Conservation (phyloP, 257 asterid genomes). For the Penstemon eatonii region DNA sequence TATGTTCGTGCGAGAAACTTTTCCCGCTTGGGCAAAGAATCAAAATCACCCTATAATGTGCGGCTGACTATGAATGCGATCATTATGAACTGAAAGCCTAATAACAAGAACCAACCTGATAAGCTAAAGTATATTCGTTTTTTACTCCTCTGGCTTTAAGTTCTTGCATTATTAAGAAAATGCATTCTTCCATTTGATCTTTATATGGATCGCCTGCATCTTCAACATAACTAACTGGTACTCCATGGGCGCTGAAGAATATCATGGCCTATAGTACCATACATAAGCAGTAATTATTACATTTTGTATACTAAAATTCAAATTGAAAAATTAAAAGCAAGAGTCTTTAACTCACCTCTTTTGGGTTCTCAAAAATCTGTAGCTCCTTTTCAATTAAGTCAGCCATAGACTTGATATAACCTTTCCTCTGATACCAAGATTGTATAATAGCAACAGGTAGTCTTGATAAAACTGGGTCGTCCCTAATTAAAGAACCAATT, state of each 20-base stretch:
- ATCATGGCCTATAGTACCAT: slow-evolving; percentile 58
- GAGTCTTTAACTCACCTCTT: slow-evolving; percentile 50
- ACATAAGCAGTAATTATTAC: slow-evolving; percentile 17
- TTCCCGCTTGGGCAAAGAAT: not conserved
- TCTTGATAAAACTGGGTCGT: slow-evolving; percentile 59
- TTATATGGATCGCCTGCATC: slow-evolving; percentile 89
- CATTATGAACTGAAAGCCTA: slow-evolving; percentile 9
- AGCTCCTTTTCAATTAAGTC: slow-evolving; percentile 82
- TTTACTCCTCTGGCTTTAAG: slow-evolving; percentile 69
- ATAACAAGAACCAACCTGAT: slow-evolving; percentile 59
- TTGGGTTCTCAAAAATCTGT: slow-evolving; percentile 52
- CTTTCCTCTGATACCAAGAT: slow-evolving; percentile 93
- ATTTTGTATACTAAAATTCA: not conserved
- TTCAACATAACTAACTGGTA: slow-evolving; percentile 91
- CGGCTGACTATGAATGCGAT: no score
- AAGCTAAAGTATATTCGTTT: slow-evolving; percentile 81
- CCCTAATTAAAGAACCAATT: slow-evolving; percentile 38
- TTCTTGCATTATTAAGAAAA: slow-evolving; percentile 86
- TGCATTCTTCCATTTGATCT: slow-evolving; percentile 96
- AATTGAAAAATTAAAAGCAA: not conserved
- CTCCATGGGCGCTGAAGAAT: slow-evolving; percentile 98
- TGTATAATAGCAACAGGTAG: slow-evolving; percentile 86
- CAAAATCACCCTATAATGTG: not conserved
- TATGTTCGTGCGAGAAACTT: not conserved
- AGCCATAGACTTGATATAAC: slow-evolving; percentile 89